phyloP scores from a whole-genome alignment of 192 early-diverging fungal genomes.

The Diversispora eburnea region DNA sequence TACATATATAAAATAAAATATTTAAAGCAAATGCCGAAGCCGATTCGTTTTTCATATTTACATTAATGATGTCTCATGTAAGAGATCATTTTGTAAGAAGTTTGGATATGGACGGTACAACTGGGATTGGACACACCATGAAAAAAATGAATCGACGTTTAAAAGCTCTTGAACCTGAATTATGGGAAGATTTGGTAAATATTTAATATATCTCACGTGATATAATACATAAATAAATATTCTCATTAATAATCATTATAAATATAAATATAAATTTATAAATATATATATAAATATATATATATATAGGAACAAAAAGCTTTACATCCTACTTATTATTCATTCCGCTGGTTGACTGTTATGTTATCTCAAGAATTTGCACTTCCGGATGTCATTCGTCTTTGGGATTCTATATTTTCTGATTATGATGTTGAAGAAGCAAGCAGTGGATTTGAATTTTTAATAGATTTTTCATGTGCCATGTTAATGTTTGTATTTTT shows the following conservation, averaged over 20 bases:
- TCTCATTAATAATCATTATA: too few species aligned
- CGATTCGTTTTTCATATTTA: constrained; percentile 76
- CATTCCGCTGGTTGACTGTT: constrained; percentile 81
- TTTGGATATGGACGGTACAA: constrained; percentile 56
- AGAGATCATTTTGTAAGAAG: constrained; percentile 78
- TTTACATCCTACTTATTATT: constrained; percentile 68
- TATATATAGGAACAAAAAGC: constrained; percentile 44
- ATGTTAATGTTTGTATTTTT: constrained; percentile 60
- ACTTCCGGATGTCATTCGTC: constrained; percentile 69
- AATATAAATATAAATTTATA: background rate
- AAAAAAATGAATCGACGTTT: constrained; percentile 54
- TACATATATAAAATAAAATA: background rate
- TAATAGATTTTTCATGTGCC: constrained; percentile 70
- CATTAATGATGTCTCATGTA: constrained; percentile 63
- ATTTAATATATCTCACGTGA: too few species aligned
- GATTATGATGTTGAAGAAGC: constrained; percentile 47
- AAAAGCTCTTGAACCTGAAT: constrained; percentile 49
- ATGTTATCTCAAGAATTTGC: constrained; percentile 71
- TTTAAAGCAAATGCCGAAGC: constrained; percentile 68
- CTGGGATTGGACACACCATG: constrained; percentile 62
- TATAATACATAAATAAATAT: too few species aligned
- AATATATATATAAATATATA: background rate
- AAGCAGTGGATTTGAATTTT: constrained; percentile 53
- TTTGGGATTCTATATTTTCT: constrained; percentile 79
- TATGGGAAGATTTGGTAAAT: constrained; percentile 55